Percentiles rank a stretch among this genome's conserved stretches.
These are phyloP conservation scores for Carpinus fangiana DNA, from an alignment of 306 rosid species.

Conservation along the genomic window DNA sequence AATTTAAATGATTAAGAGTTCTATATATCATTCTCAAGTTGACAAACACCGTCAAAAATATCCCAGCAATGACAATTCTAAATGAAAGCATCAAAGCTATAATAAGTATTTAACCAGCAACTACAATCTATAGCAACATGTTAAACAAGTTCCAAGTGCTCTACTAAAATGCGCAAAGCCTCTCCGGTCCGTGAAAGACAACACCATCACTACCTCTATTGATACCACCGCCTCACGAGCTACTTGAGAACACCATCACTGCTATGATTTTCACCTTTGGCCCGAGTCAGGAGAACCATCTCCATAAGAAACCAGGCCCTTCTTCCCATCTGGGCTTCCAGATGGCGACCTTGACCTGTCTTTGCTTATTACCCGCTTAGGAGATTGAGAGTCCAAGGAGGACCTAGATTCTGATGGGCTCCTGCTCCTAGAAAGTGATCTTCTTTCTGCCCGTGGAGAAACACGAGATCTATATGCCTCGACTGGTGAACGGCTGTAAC, in stretches of 20 bases:
- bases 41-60: constrained; percentile 35
- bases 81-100: constrained; percentile 3
- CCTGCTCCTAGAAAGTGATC: constrained; percentile 60
- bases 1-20: constrained; percentile 14
- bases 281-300: constrained; percentile 63
- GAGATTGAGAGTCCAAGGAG: constrained; percentile 58
- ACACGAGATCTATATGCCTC: constrained; percentile 44
- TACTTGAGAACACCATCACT: not conserved
- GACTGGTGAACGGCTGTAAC: constrained; percentile 64
- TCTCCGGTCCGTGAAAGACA: constrained; percentile 1
- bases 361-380: constrained; percentile 38
- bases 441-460: constrained; percentile 51
- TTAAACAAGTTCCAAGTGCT: constrained; percentile 2
- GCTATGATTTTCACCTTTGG: constrained; percentile 12
- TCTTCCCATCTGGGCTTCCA: constrained; percentile 64
- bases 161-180: not conserved
- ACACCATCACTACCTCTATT: not conserved
- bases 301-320: constrained; percentile 83
- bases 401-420: constrained; percentile 62
- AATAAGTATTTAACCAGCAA: not conserved
- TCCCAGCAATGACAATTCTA: constrained; percentile 22
- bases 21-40: constrained; percentile 24
- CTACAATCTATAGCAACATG: constrained; percentile 6
- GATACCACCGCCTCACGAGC: no score
- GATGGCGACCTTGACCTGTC: constrained; percentile 66